Evolutionary conservation across 805 yeast genomes (phyloP).

Genomic region (Teunomyces kruisii): DNA sequence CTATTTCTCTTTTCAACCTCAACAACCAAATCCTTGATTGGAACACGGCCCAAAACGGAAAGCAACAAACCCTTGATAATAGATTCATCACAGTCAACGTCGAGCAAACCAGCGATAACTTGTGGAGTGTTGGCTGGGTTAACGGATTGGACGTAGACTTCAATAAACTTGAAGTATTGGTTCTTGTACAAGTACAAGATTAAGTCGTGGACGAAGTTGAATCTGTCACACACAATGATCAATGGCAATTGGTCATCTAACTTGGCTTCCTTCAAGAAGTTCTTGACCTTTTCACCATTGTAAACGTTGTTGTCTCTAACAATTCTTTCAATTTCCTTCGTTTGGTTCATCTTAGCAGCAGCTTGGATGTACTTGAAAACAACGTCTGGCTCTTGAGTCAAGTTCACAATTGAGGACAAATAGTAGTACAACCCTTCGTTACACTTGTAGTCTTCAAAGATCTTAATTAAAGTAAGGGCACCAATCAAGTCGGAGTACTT

Average conservation of each 20-base stretch:
- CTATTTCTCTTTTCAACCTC: conserved; percentile 98
- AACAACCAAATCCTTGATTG: conserved; percentile 80
- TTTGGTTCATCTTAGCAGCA: conserved; percentile 87
- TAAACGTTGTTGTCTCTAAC: conserved; percentile 92
- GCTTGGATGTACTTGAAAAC: conserved; percentile 95
- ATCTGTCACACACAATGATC: conserved; percentile 94
- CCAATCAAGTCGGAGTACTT: conserved; percentile 94
- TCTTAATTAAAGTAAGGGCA: conserved; percentile 75
- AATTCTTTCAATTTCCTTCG: conserved; percentile 91
- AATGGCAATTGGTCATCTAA: conserved; percentile 94
- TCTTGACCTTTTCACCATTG: conserved; percentile 96
- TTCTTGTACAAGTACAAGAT: conserved; percentile 91
- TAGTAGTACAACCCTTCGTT: conserved; percentile 93
- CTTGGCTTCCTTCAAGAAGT: conserved; percentile 91
- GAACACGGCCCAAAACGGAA: conserved; percentile 92
- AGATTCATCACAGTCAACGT: conserved; percentile 94
- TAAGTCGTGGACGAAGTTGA: conserved; percentile 87
- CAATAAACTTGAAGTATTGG: conserved; percentile 94
- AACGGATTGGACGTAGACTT: conserved; percentile 96
- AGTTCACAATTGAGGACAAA: conserved; percentile 87
- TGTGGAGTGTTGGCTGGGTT: conserved; percentile 95
- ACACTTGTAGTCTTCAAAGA: conserved; percentile 92
- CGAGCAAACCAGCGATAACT: conserved; percentile 93
- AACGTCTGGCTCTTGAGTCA: conserved; percentile 91
- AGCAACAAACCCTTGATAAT: conserved; percentile 77